phyloP scores from a whole-genome alignment of 2,329 filamentous ascomycete genomes.

The Fusarium fracticaudum region DNA sequence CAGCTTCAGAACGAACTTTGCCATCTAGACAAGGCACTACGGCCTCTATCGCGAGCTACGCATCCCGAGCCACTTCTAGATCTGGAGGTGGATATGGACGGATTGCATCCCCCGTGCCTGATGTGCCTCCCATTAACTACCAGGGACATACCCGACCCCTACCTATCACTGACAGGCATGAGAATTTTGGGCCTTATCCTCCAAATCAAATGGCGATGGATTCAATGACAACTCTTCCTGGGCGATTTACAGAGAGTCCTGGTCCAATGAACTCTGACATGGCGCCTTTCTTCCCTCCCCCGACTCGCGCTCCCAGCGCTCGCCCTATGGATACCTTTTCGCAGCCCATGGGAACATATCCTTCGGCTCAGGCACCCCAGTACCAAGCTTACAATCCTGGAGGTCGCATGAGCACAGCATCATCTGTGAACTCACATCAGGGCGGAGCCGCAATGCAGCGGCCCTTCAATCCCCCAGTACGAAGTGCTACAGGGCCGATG shows the following conservation, averaged over 20 bases:
- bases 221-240: conserved; percentile 20
- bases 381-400: conserved; percentile 47
- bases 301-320: conserved; percentile 45
- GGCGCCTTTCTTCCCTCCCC: conserved; percentile 48
- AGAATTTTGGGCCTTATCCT: conserved; percentile 43
- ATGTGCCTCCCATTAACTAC: conserved; percentile 44
- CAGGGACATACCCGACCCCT: conserved; percentile 44
- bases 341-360: conserved; percentile 24
- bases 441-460: conserved; percentile 34
- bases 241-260: conserved; percentile 46
- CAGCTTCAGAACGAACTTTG: conserved; percentile 62
- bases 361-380: neutral
- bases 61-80: conserved; percentile 71
- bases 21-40: conserved; percentile 62
- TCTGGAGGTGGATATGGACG: conserved; percentile 59
- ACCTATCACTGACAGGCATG: conserved; percentile 51
- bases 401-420: conserved; percentile 47
- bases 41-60: conserved; percentile 68
- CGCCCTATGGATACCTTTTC: conserved; percentile 47
- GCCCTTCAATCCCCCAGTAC: conserved; percentile 41
- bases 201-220: conserved; percentile 22
- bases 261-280: conserved; percentile 40
- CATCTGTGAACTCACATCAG: conserved; percentile 42
- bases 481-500: conserved; percentile 54
- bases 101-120: conserved; percentile 50